phyloP scores from a whole-genome alignment of 768 basidiomycete species.

The Sistotremastrum niveocremeum region DNA sequence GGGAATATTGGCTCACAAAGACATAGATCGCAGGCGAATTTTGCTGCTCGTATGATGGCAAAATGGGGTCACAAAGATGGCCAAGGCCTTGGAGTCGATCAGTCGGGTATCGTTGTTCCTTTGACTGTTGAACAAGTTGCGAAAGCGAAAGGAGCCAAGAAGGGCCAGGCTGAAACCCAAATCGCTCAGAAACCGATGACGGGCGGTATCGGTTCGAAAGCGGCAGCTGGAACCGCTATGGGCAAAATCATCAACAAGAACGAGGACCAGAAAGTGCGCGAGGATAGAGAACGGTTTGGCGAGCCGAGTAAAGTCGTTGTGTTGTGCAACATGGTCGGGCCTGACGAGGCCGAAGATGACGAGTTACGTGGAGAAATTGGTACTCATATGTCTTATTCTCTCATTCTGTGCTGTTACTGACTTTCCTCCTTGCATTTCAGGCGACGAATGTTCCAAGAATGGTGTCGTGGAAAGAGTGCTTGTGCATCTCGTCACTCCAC shows the following conservation, averaged over 20 bases:
- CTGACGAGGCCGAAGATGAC: constrained; percentile 73
- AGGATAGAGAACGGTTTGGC: constrained; percentile 73
- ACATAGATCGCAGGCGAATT: constrained; percentile 31
- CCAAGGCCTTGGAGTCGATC: constrained; percentile 77
- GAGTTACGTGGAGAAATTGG: constrained; percentile 84
- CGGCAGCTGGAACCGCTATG: constrained; percentile 22
- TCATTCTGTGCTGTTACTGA: background rate
- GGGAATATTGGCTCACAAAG: background rate
- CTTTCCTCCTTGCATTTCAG: constrained; percentile 22
- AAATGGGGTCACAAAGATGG: constrained; percentile 96
- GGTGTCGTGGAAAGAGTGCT: constrained; percentile 87
- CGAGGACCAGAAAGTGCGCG: constrained; percentile 63
- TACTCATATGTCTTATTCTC: constrained; percentile 14
- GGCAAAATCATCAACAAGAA: constrained; percentile 87
- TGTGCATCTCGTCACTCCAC: constrained; percentile 63
- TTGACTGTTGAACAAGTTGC: constrained; percentile 64
- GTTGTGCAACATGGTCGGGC: constrained; percentile 79
- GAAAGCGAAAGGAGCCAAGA: constrained; percentile 17
- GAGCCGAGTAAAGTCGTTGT: constrained; percentile 84
- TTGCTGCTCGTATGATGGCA: constrained; percentile 82
- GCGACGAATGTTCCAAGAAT: constrained; percentile 84
- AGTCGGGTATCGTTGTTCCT: constrained; percentile 79
- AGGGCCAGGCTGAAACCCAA: constrained; percentile 21
- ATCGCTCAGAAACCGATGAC: constrained; percentile 22
- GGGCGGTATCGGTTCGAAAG: constrained; percentile 37